Percentiles rank a stretch among this genome's conserved stretches.
phyloP scores from a whole-genome alignment of 768 basidiomycete genomes.

The Dictyophora rubrovolvata region DNA sequence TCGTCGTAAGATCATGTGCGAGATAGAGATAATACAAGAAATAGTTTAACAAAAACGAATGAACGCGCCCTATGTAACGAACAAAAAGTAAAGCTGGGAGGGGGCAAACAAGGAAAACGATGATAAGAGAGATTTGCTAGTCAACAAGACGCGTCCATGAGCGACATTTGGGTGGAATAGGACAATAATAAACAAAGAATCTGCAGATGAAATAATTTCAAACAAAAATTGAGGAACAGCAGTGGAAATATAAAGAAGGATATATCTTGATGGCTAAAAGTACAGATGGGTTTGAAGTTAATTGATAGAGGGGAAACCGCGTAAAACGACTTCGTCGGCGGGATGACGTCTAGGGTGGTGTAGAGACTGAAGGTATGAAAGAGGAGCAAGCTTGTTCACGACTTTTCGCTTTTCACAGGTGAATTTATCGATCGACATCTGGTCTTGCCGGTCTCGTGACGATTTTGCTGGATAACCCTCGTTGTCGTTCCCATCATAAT shows the following conservation, averaged over 20 bases:
- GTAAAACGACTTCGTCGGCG: constrained; percentile 9
- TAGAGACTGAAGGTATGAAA: constrained; percentile 8
- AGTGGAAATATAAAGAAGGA: not conserved
- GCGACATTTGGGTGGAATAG: not conserved
- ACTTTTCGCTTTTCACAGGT: not conserved
- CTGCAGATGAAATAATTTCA: not conserved
- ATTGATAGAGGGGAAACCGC: constrained; percentile 6
- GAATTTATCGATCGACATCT: not conserved
- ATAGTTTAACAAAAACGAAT: constrained; percentile 5
- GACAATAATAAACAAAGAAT: not conserved
- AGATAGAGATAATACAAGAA: constrained; percentile 3
- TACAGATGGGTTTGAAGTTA: not conserved
- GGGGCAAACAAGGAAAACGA: not conserved
- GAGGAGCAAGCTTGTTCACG: not conserved
- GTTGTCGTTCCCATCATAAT: not conserved
- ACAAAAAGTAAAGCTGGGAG: not conserved
- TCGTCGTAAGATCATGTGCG: not conserved
- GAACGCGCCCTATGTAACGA: not conserved
- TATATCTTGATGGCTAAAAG: not conserved
- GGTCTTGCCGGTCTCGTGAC: not conserved
- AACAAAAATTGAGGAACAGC: not conserved
- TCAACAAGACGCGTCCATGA: not conserved
- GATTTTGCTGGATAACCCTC: not conserved
- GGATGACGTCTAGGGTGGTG: constrained; percentile 10
- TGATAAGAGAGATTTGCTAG: not conserved